phyloP scores from a whole-genome alignment of 164 flowering plant species.

The Akebia trifoliata region DNA sequence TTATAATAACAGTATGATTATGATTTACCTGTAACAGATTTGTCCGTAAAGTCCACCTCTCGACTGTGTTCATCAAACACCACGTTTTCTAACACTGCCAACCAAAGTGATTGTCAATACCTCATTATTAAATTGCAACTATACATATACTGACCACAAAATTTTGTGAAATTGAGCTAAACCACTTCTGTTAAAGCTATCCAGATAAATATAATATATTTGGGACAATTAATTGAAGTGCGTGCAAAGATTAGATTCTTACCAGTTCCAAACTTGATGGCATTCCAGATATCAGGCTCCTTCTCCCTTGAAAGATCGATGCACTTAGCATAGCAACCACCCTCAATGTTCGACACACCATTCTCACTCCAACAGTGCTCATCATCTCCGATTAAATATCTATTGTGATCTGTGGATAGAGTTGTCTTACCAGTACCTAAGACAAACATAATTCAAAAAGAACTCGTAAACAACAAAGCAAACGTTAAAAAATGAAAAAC shows the following conservation, averaged over 20 bases:
- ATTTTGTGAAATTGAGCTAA: too few species aligned
- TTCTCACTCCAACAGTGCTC: conserved; percentile 97
- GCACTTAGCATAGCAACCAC: conserved; percentile 98
- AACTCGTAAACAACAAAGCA: conserved; percentile 12
- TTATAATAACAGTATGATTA: too few species aligned
- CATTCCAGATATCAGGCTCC: conserved; percentile 96
- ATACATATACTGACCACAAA: too few species aligned
- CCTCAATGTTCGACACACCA: conserved; percentile 97
- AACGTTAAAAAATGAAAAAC: too few species aligned
- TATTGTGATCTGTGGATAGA: conserved; percentile 86
- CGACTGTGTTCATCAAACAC: conserved; percentile 86
- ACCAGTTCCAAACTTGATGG: conserved; percentile 98
- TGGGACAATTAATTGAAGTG: background rate
- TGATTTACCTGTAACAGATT: conserved; percentile 90
- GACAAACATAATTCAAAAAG: too few species aligned
- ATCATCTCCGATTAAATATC: conserved; percentile 89
- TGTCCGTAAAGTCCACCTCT: conserved; percentile 75
- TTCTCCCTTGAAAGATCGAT: conserved; percentile 86
- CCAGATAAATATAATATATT: too few species aligned
- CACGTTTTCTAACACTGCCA: conserved; percentile 76
- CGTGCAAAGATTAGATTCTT: background rate
- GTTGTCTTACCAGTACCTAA: conserved; percentile 99
- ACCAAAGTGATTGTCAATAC: conserved; percentile 3
- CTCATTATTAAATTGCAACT: background rate
- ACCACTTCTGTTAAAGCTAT: too few species aligned